Evolutionary conservation across 2,329 filamentous ascomycete genomes (phyloP).

Genomic region (Colletotrichum tabaci): DNA sequence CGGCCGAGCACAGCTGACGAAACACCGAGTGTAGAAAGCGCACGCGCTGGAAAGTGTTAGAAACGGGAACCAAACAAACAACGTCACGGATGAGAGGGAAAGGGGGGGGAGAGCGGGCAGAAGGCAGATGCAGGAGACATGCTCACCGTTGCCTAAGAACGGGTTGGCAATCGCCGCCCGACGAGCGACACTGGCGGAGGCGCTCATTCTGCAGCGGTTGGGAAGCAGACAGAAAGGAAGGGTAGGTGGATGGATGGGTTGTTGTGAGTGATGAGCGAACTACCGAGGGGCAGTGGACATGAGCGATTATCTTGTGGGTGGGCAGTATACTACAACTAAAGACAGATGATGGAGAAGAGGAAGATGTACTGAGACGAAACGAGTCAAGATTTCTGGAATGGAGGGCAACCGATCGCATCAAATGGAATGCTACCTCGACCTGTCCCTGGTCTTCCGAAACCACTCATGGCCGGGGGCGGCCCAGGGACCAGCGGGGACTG

Average conservation of each 20-base stretch:
- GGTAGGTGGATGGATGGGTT: slow-evolving; percentile 2
- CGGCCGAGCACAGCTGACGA: slow-evolving; percentile 63
- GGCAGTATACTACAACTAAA: slow-evolving; percentile 34
- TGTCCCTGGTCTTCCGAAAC: slow-evolving; percentile 42
- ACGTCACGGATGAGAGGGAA: slow-evolving; percentile 13
- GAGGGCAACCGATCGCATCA: slow-evolving; percentile 42
- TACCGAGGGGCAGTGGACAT: slow-evolving; percentile 28
- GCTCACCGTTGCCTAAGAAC: slow-evolving; percentile 64
- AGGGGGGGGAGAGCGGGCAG: slow-evolving; percentile 18
- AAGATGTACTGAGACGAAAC: slow-evolving; percentile 39
- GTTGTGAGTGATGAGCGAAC: slow-evolving; percentile 1
- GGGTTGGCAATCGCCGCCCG: slow-evolving; percentile 68
- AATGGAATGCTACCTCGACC: slow-evolving; percentile 40
- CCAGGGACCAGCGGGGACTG: slow-evolving; percentile 19
- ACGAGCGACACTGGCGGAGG: slow-evolving; percentile 69
- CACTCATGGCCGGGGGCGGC: slow-evolving; percentile 29
- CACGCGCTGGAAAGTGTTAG: slow-evolving; percentile 58
- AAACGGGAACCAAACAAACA: slow-evolving; percentile 26
- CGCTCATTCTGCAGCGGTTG: slow-evolving; percentile 62
- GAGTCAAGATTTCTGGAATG: slow-evolving; percentile 38
- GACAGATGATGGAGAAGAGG: slow-evolving; percentile 35
- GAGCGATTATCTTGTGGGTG: slow-evolving; percentile 14
- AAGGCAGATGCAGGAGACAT: slow-evolving; percentile 39
- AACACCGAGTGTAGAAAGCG: slow-evolving; percentile 63
- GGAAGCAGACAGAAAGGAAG: slow-evolving; percentile 8